Conservation (phyloP, 1,284 basidiomycete species). For the Xanthoconium separans region DNA sequence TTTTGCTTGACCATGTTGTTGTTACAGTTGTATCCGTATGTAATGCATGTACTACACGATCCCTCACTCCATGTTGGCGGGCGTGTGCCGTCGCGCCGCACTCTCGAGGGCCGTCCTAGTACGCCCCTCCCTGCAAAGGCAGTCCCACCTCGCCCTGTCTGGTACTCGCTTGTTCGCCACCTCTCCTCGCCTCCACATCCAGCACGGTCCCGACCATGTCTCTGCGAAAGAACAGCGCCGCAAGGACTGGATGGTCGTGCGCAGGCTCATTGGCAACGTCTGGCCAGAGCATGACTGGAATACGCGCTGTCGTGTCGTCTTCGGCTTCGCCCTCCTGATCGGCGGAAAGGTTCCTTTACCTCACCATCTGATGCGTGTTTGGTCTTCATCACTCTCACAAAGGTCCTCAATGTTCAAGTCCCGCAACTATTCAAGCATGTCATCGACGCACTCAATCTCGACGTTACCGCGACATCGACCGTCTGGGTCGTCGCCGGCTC, state of each 20-base stretch:
- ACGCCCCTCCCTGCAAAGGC: slow-evolving; percentile 5
- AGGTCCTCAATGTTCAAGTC: slow-evolving; percentile 96
- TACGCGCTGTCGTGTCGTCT: slow-evolving; percentile 74
- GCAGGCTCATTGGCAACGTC: slow-evolving; percentile 61
- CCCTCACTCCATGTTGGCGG: slow-evolving; percentile 25
- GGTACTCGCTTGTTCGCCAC: slow-evolving; percentile 3
- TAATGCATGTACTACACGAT: background rate
- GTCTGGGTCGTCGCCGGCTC: slow-evolving; percentile 92
- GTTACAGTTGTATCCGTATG: slow-evolving; percentile 15
- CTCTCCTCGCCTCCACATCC: slow-evolving; percentile 9
- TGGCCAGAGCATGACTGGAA: slow-evolving; percentile 80
- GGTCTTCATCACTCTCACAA: slow-evolving; percentile 1
- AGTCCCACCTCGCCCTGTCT: slow-evolving; percentile 3
- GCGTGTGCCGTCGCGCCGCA: slow-evolving; percentile 16
- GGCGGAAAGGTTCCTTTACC: slow-evolving; percentile 73
- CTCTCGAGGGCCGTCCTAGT: slow-evolving; percentile 2
- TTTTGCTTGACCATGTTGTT: slow-evolving; percentile 7
- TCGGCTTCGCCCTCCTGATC: slow-evolving; percentile 82
- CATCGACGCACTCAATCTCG: slow-evolving; percentile 87
- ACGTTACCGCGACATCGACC: slow-evolving; percentile 74
- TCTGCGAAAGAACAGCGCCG: slow-evolving; percentile 53
- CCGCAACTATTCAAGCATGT: slow-evolving; percentile 94
- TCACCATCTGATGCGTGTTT: background rate
- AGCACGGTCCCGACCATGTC: slow-evolving; percentile 6
- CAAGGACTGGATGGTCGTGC: slow-evolving; percentile 69